Percentiles rank a stretch among this genome's conserved stretches.
phyloP scores from a whole-genome alignment of 306 rosid species.

The Ochetophila trinervis region DNA sequence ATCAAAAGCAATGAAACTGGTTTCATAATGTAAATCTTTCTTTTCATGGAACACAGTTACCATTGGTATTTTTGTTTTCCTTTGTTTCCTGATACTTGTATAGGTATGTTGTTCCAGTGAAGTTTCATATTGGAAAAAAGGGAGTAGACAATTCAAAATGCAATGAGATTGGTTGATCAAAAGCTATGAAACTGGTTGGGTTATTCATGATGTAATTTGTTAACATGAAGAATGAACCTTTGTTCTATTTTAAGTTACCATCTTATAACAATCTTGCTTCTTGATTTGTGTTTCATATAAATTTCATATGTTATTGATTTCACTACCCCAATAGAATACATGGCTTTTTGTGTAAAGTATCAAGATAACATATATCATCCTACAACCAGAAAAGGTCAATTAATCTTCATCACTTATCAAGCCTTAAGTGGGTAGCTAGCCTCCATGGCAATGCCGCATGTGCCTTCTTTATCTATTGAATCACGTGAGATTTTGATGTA shows the following conservation, averaged over 20 bases:
- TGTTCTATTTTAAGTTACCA: neutral
- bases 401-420: conserved; percentile 6
- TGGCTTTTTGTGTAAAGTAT: neutral
- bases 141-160: neutral
- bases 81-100: neutral
- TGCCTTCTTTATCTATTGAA: conserved; percentile 32
- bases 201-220: neutral
- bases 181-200: neutral
- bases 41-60: no score
- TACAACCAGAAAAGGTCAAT: conserved; percentile 9
- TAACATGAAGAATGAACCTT: neutral
- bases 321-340: conserved; percentile 15
- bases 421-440: conserved; percentile 64
- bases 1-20: neutral
- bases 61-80: neutral
- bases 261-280: neutral
- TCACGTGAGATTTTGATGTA: conserved; percentile 46
- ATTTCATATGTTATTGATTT: conserved; percentile 20
- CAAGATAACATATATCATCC: conserved; percentile 15
- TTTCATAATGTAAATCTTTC: no score
- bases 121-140: neutral
- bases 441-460: conserved; percentile 66
- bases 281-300: conserved; percentile 4
- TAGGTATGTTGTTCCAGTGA: neutral
- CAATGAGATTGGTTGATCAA: neutral